Evolutionary conservation across 805 yeast species (phyloP), one percentile per base, ranked within the genome.

Genomic region (Teunomyces cretensis): DNA sequence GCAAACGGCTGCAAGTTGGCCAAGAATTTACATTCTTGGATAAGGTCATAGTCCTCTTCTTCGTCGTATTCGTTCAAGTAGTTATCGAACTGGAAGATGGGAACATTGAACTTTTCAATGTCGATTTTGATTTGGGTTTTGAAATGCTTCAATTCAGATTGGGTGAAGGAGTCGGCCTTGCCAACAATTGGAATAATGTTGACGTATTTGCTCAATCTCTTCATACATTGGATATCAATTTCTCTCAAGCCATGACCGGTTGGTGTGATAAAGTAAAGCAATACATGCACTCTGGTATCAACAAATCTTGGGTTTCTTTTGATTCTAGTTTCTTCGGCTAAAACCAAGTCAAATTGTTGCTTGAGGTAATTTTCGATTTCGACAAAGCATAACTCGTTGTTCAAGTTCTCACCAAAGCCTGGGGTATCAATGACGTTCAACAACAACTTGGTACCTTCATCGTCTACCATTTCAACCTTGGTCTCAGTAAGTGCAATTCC

Each of bases 261-360:
- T 30, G 92, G 85, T 45, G 83, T 81, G 44, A 90, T 79, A 57
- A 90, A 84, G 68, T 88, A 90, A 41, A 90, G 65, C 53, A 91
- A 80, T 24, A 81, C 82, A 59, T 86, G 94, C 33, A 86, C 88
- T 55, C 94, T 74, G 13, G 90, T 76, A 67, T 87, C 92, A 54
- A 78, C 83, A 58, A 85, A 83, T 51, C 88, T 74, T 19, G 96
- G 96, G 61, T 88, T 88, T 75, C 97, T 83, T 64, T 79, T 78
- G 51, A 90, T 88, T 51, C 92, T 76, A 1, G 94, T 86, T 63
- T 90, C 97, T 62, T 90, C 96, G 1, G 88, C 88, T 39, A 90
- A 74, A 0, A 87, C 89, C 45, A 76, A 70, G 60, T 85, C 91
- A 59, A 86, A 86, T 59, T 86, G 92, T 60, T 84, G 89, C 60